Conservation (phyloP, 164 flowering plant species). For the Litsea cubeba region DNA sequence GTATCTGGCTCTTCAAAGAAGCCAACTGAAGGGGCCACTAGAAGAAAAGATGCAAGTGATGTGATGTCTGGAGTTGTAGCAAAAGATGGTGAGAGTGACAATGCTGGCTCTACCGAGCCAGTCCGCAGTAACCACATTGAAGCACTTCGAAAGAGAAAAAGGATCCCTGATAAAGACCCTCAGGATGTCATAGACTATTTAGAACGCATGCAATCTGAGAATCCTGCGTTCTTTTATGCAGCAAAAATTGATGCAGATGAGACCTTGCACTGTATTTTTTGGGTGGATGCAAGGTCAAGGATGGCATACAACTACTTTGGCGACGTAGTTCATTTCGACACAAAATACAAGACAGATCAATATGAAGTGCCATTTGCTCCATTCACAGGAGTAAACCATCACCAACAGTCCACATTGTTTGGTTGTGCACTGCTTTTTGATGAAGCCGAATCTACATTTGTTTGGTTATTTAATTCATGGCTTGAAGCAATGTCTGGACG, state of each 20-base stretch:
- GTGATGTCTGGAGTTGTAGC: neutral
- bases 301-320: conserved; percentile 57
- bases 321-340: conserved; percentile 53
- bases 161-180: conserved; percentile 1
- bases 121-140: neutral
- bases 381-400: conserved; percentile 62
- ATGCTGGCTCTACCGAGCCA: neutral
- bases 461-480: conserved; percentile 61
- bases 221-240: conserved; percentile 15
- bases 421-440: conserved; percentile 62
- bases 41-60: neutral
- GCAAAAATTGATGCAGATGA: conserved; percentile 54
- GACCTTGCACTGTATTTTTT: conserved; percentile 50
- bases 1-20: conserved; percentile 5
- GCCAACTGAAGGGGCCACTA: neutral
- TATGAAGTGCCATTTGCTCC: conserved; percentile 60
- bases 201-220: conserved; percentile 11
- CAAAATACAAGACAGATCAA: conserved; percentile 39
- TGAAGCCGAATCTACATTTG: conserved; percentile 58
- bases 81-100: conserved; percentile 3
- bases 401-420: conserved; percentile 55
- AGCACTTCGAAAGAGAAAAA: neutral
- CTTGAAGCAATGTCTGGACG: conserved; percentile 57
- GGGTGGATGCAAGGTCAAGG: conserved; percentile 69
- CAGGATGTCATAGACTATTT: conserved; percentile 14